Conservation (phyloP, 345 rosid species). For the Lepidium aucheri region DNA sequence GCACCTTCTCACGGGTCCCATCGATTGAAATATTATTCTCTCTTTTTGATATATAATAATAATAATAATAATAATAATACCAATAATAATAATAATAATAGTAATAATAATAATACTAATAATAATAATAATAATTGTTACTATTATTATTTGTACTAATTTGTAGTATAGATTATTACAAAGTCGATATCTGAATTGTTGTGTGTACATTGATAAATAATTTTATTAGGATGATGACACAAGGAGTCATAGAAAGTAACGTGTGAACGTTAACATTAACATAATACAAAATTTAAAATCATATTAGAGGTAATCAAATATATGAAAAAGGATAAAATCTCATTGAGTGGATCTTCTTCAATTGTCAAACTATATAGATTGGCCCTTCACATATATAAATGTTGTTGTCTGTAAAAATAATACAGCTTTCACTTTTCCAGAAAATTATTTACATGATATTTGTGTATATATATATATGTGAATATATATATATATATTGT, state of each 20-base stretch:
- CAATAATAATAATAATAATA: not conserved
- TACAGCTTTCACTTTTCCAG: not conserved
- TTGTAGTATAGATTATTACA: constrained; percentile 4
- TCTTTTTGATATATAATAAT: not conserved
- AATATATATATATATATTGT: too few relatives aligned
- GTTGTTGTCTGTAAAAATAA: not conserved
- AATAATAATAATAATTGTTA: not conserved
- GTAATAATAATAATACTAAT: not conserved
- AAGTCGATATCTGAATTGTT: constrained; percentile 17
- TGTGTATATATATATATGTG: too few relatives aligned
- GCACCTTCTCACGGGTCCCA: constrained; percentile 31
- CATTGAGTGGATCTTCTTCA: constrained; percentile 1
- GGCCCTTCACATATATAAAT: not conserved
- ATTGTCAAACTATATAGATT: constrained; percentile 15
- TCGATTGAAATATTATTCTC: constrained; percentile 23
- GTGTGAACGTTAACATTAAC: constrained; percentile 24
- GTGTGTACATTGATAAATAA: constrained; percentile 1
- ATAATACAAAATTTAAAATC: not conserved
- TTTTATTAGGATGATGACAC: constrained; percentile 20
- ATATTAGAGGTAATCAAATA: not conserved
- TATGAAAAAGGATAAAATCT: constrained; percentile 12
- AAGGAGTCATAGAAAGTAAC: constrained; percentile 18
- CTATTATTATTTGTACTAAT: too few relatives aligned
- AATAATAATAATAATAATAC: not conserved
- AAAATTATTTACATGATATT: not conserved